Base-by-base conservation (phyloP, 495 filamentous ascomycete genomes). In the Ascodesmis nigricans region DNA sequence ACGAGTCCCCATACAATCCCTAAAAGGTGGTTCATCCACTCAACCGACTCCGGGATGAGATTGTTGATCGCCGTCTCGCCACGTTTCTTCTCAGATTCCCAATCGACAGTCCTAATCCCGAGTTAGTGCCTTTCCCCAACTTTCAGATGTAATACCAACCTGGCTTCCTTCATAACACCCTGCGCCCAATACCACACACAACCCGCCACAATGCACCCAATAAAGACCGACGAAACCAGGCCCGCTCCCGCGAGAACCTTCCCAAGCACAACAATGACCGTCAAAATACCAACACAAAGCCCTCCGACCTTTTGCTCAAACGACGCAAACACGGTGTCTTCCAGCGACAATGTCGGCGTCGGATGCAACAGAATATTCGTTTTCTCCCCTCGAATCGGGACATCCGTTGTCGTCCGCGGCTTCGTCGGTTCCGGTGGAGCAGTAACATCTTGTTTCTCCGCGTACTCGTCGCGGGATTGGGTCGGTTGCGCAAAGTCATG, bases 341-440 rank as follows among this genome's bases (percentile, higher is more conserved):
- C 40, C 38, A 78, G 90, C 46, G 71, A 74, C 34, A 92, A 62
- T 0, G 75, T 73, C 0, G 84, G 84, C 0, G 84, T 95, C 0
- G 87, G 83, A 49, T 93, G 81, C 55, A 93, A 93, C 18, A 95
- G 69, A 21, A 95, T 27, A 43, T 92, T 92, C 1, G 84, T 95
- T 63, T 80, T 91, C 47, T 92, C 84, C 36, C 82, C 82, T 52
- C 78, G 81, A 44, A 95, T 91, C 10, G 84, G 84, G 4, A 95
- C 79, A 54, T 95, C 84, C 5, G 76, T 78, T 1, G 84, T 92
- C 20, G 73, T 66, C 8, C 78, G 73, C 35, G 70, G 59, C 6
- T 67, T 72, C 16, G 91, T 55, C 4, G 84, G 83, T 44, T 90
- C 83, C 0, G 82, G 84, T 4, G 84, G 84, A 1, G 84, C 76